phyloP scores from a whole-genome alignment of 345 rosid species.

The Corymbia maculata region DNA sequence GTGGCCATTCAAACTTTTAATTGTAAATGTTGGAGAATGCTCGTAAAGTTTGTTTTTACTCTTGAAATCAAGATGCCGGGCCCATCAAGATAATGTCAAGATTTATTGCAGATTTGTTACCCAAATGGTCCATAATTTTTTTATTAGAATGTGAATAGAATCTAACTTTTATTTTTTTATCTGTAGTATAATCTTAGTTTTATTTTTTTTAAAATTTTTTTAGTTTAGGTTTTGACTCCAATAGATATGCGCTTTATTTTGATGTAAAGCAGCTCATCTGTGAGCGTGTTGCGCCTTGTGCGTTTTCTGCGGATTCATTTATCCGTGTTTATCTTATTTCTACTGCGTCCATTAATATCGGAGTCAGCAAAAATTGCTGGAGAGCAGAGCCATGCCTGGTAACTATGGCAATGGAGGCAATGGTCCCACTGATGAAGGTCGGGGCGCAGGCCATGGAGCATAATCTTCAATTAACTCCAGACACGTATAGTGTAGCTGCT shows the following conservation, averaged over 20 bases:
- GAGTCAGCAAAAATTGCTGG: background rate
- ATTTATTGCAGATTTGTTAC: background rate
- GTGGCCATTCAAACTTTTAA: background rate
- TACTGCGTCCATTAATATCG: background rate
- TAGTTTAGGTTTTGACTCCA: background rate
- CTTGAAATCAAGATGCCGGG: background rate
- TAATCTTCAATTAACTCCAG: background rate
- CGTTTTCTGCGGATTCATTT: background rate
- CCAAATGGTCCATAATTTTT: background rate
- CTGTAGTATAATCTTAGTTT: background rate
- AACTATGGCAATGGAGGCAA: background rate
- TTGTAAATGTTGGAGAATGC: background rate
- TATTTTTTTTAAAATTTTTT: background rate
- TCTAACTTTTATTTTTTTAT: background rate
- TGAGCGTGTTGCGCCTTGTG: background rate
- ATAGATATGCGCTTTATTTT: background rate
- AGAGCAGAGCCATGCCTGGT: background rate
- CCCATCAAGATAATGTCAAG: background rate
- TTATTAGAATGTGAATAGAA: background rate
- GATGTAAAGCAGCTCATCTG: background rate
- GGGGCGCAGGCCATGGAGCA: background rate
- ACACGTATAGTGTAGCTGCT: background rate
- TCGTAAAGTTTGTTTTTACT: background rate
- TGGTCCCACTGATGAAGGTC: rapidly evolving
- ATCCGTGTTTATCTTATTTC: background rate